These are phyloP conservation scores for Endocalyx cinctus DNA, from an alignment of 2,329 filamentous ascomycete species.

Conservation along the genomic window DNA sequence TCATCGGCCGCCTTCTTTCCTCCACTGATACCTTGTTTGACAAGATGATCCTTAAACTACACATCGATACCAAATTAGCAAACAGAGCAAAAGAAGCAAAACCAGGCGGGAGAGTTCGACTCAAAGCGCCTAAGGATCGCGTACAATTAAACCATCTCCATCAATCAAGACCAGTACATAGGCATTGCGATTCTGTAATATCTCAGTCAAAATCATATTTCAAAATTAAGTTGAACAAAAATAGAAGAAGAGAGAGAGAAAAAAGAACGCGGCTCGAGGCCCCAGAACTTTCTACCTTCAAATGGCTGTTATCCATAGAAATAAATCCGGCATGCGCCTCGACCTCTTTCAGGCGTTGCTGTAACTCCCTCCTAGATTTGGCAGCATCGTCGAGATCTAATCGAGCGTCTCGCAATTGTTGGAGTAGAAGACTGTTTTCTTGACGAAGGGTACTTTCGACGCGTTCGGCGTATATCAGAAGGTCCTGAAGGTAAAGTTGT, in stretches of 20 bases:
- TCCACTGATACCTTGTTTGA: slow-evolving; percentile 51
- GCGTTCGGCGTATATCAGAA: slow-evolving; percentile 40
- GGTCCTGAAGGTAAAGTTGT: slow-evolving; percentile 32
- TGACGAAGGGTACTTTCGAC: slow-evolving; percentile 38
- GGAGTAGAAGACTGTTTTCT: slow-evolving; percentile 39
- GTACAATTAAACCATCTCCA: slow-evolving; percentile 58
- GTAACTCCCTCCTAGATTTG: slow-evolving; percentile 44
- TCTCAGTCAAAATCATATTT: slow-evolving; percentile 12
- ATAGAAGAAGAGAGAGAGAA: background rate
- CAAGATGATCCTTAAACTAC: slow-evolving; percentile 54
- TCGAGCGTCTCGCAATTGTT: slow-evolving; percentile 38
- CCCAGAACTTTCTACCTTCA: too few species aligned
- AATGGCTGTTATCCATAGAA: slow-evolving; percentile 34
- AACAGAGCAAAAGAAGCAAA: slow-evolving; percentile 8
- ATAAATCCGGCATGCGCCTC: slow-evolving; percentile 32
- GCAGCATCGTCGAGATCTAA: slow-evolving; percentile 49
- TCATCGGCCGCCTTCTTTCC: slow-evolving; percentile 48
- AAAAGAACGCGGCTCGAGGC: slow-evolving; percentile 7
- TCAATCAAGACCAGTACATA: slow-evolving; percentile 60
- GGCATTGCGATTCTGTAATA: slow-evolving; percentile 45
- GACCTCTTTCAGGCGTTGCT: slow-evolving; percentile 40
- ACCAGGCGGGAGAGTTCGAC: slow-evolving; percentile 4
- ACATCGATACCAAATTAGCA: slow-evolving; percentile 7
- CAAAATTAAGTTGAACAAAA: too few species aligned
- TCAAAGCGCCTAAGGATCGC: slow-evolving; percentile 14